These are phyloP conservation scores for Verticillium albo-atrum DNA, from an alignment of 2,329 filamentous ascomycete species.

Conservation along the genomic window DNA sequence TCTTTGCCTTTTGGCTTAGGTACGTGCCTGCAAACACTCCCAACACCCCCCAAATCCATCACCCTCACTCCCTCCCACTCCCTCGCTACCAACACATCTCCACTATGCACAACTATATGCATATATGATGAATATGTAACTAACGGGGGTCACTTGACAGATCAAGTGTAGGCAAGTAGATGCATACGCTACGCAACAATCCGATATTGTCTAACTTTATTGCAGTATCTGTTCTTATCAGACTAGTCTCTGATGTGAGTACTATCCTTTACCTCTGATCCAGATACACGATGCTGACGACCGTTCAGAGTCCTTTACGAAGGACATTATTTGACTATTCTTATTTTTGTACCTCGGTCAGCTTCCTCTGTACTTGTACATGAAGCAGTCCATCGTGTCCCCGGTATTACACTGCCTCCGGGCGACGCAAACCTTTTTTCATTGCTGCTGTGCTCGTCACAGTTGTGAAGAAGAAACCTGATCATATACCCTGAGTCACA, in stretches of 20 bases:
- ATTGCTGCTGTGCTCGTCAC: background rate
- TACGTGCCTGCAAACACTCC: background rate
- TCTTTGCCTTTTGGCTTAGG: background rate
- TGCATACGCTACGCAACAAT: too few species aligned
- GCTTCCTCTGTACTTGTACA: background rate
- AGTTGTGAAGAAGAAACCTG: background rate
- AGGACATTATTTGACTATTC: background rate
- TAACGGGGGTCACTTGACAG: background rate
- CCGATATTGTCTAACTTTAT: too few species aligned
- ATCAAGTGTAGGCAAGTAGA: too few species aligned
- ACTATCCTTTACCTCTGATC: too few species aligned
- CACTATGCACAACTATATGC: too few species aligned
- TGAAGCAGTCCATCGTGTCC: background rate
- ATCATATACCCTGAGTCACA: too few species aligned
- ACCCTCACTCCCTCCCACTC: background rate
- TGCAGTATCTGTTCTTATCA: background rate
- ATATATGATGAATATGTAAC: background rate
- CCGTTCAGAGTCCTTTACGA: background rate
- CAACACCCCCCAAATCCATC: background rate
- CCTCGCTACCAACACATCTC: background rate
- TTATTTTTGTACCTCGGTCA: background rate
- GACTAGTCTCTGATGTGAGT: background rate
- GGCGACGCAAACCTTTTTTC: background rate
- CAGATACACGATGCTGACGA: too few species aligned
- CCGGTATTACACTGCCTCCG: background rate